Percentiles rank a stretch among this genome's conserved stretches.
Conservation (phyloP, 768 basidiomycete genomes). For the Glaciozyma martinii region DNA sequence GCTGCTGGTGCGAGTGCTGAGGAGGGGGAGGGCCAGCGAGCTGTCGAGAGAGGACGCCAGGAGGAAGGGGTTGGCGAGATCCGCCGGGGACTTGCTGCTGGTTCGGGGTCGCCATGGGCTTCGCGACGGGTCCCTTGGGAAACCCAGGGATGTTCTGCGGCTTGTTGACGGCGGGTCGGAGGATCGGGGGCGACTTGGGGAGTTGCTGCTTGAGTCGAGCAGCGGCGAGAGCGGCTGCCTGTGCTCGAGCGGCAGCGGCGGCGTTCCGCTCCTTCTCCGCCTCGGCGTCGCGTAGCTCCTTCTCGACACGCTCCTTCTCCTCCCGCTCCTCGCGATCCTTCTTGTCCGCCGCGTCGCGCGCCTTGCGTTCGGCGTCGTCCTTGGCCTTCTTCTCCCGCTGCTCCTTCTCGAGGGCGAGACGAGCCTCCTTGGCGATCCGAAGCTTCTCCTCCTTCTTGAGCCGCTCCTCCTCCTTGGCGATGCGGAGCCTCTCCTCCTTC, state of each 20-base stretch:
- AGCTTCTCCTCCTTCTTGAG: slow-evolving; percentile 42
- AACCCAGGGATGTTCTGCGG: slow-evolving; percentile 30
- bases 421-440: slow-evolving; percentile 43
- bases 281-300: slow-evolving; percentile 43
- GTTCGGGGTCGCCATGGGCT: not conserved
- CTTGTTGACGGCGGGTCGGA: slow-evolving; percentile 23
- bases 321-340: slow-evolving; percentile 39
- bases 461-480: slow-evolving; percentile 64
- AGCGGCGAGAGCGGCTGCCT: slow-evolving; percentile 33
- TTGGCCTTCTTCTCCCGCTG: slow-evolving; percentile 37
- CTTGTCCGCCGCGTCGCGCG: slow-evolving; percentile 48
- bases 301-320: slow-evolving; percentile 51
- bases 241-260: slow-evolving; percentile 24
- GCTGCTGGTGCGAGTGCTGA: slow-evolving; percentile 6
- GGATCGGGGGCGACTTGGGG: slow-evolving; percentile 17
- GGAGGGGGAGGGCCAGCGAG: slow-evolving; percentile 9
- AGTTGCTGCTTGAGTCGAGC: slow-evolving; percentile 19
- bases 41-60: slow-evolving; percentile 24
- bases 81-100: not conserved
- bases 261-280: slow-evolving; percentile 38
- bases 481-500: slow-evolving; percentile 72
- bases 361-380: slow-evolving; percentile 44
- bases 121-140: slow-evolving; percentile 22
- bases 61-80: slow-evolving; percentile 14
- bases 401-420: slow-evolving; percentile 44